phyloP scores from a whole-genome alignment of 1,139 yeast species.

The Kluyveromyces sp. region DNA sequence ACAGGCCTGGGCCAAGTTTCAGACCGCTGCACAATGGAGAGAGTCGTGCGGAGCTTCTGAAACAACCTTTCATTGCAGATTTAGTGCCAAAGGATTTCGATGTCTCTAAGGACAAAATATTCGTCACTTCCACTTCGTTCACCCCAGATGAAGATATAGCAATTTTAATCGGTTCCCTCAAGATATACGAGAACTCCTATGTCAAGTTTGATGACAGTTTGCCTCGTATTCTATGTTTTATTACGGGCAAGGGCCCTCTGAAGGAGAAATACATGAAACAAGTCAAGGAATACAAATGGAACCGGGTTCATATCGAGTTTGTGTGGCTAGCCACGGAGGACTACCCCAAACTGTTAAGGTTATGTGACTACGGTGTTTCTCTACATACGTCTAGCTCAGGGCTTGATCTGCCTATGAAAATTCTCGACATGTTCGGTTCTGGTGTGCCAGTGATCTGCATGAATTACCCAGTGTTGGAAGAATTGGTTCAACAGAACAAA shows the following conservation, averaged over 20 bases:
- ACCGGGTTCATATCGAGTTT: conserved; percentile 48
- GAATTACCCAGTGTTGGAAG: conserved; percentile 64
- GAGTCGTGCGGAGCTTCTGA: conserved; percentile 19
- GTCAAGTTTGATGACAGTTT: conserved; percentile 24
- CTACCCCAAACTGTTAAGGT: conserved; percentile 67
- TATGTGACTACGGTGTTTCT: conserved; percentile 85
- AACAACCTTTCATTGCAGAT: conserved; percentile 35
- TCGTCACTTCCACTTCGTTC: conserved; percentile 85
- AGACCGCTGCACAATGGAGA: conserved; percentile 37
- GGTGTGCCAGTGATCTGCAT: conserved; percentile 88
- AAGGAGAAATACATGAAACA: conserved; percentile 43
- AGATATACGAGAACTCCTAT: conserved; percentile 43
- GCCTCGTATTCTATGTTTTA: conserved; percentile 56
- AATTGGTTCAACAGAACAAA: conserved; percentile 44
- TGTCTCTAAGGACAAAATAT: conserved; percentile 44
- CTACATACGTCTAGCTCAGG: conserved; percentile 91
- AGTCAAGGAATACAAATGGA: conserved; percentile 40
- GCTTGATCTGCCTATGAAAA: conserved; percentile 93
- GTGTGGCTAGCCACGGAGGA: conserved; percentile 78
- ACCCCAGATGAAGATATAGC: conserved; percentile 91
- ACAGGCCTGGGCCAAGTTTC: conserved; percentile 69
- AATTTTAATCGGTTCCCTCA: conserved; percentile 62
- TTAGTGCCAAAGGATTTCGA: conserved; percentile 38
- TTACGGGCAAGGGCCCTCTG: conserved; percentile 95
- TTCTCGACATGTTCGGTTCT: conserved; percentile 92